phyloP scores from a whole-genome alignment of 768 basidiomycete genomes.

The Lactarius psammicola region DNA sequence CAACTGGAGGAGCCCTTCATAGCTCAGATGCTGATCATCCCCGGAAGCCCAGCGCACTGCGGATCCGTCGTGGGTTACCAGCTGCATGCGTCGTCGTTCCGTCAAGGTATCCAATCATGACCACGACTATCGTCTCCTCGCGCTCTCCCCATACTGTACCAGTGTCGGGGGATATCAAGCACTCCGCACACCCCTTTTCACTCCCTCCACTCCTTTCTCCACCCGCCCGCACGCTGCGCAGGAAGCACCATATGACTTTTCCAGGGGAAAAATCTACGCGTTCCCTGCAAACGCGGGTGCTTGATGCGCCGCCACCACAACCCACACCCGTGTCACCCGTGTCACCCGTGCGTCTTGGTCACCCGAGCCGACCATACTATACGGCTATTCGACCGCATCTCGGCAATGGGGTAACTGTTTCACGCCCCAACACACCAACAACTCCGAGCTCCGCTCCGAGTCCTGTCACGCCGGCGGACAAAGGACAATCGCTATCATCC shows the following conservation, averaged over 20 bases:
- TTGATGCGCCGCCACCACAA: conserved; percentile 1
- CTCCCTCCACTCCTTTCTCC: conserved; percentile 22
- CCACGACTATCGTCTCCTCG: not conserved
- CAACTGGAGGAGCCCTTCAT: not conserved
- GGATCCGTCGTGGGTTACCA: conserved; percentile 20
- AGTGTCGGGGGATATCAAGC: not conserved
- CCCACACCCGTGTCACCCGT: conserved; percentile 1
- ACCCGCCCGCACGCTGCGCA: conserved; percentile 19
- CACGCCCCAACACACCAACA: conserved; percentile 9
- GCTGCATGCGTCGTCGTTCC: conserved; percentile 9
- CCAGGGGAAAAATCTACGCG: conserved; percentile 23
- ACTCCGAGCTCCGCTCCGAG: conserved; percentile 5
- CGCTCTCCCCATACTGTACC: not conserved
- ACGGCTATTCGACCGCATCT: conserved; percentile 27
- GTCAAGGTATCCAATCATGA: conserved; percentile 1
- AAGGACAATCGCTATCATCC: not conserved
- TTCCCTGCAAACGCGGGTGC: conserved; percentile 21
- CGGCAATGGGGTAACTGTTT: not conserved
- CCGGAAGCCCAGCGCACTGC: not conserved
- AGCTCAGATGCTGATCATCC: not conserved
- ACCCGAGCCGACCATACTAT: conserved; percentile 29
- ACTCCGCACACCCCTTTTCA: conserved; percentile 8
- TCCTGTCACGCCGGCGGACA: conserved; percentile 3
- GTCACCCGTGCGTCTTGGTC: conserved; percentile 21
- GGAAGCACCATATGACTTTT: conserved; percentile 26